Conservation (phyloP, 345 rosid species). For the Lumnitzera littorea region DNA sequence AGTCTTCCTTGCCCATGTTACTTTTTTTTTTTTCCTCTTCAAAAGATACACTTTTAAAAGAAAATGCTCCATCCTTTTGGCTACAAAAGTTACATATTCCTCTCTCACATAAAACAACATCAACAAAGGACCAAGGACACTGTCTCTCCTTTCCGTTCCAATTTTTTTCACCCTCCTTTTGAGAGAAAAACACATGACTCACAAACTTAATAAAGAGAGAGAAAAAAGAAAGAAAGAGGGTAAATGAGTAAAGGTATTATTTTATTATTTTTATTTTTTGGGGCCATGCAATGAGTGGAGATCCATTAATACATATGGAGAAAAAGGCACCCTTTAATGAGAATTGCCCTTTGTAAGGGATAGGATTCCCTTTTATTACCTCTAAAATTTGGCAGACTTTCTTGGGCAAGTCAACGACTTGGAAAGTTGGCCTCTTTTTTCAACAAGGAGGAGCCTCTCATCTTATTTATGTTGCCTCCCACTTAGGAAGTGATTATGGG, state of each 20-base stretch:
- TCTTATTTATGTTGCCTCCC: slow-evolving; percentile 32
- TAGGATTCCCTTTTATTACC: slow-evolving; percentile 42
- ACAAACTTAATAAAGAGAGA: slow-evolving; percentile 2
- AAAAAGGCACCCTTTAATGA: slow-evolving; percentile 15
- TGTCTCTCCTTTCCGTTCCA: background rate
- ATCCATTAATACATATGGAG: slow-evolving; percentile 19
- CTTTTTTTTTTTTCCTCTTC: slow-evolving; percentile 24
- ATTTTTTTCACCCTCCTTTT: slow-evolving; percentile 21
- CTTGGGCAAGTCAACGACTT: slow-evolving; percentile 53
- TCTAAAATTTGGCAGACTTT: slow-evolving; percentile 48
- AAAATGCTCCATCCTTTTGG: slow-evolving; percentile 37
- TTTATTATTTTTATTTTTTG: too few species aligned
- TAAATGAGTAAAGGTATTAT: background rate
- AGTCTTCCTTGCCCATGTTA: slow-evolving; percentile 28
- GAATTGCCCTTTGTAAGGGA: slow-evolving; percentile 19
- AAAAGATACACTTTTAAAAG: slow-evolving; percentile 46
- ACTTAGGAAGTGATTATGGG: slow-evolving; percentile 23
- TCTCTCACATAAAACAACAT: slow-evolving; percentile 27
- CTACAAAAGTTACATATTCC: slow-evolving; percentile 36
- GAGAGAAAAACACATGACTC: slow-evolving; percentile 20
- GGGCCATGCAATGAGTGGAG: slow-evolving; percentile 30
- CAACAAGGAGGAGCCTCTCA: slow-evolving; percentile 8
- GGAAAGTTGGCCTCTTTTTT: slow-evolving; percentile 28
- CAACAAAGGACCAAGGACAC: slow-evolving; percentile 24
- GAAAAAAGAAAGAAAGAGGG: background rate